A percentile compares a stretch with the other conserved stretches of the same genome.
Evolutionary conservation across 2,329 filamentous ascomycete genomes (phyloP).

Genomic region (Dichotomopilus funicola): DNA sequence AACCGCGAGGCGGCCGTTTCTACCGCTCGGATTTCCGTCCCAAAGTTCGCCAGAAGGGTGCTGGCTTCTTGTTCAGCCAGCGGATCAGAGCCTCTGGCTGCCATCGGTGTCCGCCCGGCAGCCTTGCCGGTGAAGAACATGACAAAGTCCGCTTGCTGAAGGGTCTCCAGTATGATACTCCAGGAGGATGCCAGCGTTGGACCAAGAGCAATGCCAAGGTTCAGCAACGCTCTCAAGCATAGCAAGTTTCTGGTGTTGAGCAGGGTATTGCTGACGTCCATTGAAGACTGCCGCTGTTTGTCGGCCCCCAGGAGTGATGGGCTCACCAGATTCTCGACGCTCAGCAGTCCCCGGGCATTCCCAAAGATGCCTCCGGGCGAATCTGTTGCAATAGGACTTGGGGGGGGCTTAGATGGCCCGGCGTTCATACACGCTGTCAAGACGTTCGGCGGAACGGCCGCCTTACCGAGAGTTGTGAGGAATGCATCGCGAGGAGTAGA

Average conservation of each 20-base stretch:
- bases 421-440: constrained; percentile 53
- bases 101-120: constrained; percentile 45
- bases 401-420: constrained; percentile 38
- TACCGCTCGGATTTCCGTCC: constrained; percentile 76
- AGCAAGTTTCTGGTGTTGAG: constrained; percentile 85
- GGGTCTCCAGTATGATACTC: constrained; percentile 83
- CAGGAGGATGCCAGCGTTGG: constrained; percentile 80
- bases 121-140: constrained; percentile 59
- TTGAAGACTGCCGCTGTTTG: constrained; percentile 51
- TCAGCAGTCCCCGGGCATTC: constrained; percentile 66
- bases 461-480: constrained; percentile 86
- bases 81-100: constrained; percentile 40
- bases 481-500: constrained; percentile 88
- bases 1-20: constrained; percentile 80
- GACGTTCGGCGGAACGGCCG: constrained; percentile 79
- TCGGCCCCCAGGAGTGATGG: constrained; percentile 51
- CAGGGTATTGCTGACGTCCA: constrained; percentile 48
- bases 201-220: constrained; percentile 87
- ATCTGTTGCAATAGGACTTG: constrained; percentile 41
- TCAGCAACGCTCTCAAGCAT: constrained; percentile 85
- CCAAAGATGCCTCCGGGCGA: constrained; percentile 53
- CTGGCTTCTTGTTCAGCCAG: constrained; percentile 46
- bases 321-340: constrained; percentile 63
- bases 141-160: constrained; percentile 89
- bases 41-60: constrained; percentile 59